A percentile compares a stretch with the other conserved stretches of the same genome.
Evolutionary conservation across 2,329 filamentous ascomycete genomes (phyloP).

Genomic region (Diplodia corticola): DNA sequence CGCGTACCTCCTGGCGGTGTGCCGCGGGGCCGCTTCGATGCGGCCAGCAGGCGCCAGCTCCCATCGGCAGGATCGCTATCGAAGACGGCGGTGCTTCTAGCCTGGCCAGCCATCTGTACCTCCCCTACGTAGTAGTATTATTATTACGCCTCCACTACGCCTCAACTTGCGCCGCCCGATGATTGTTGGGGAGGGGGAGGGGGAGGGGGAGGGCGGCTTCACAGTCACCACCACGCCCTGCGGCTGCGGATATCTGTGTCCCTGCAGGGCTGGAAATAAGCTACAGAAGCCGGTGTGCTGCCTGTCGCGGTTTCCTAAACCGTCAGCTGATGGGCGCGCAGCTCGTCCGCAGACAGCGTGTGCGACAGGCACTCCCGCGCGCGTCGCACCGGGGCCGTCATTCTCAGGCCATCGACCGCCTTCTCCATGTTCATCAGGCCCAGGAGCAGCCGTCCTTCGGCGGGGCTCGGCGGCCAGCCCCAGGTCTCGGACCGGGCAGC

Average conservation of each 20-base stretch:
- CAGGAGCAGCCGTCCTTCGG: neutral
- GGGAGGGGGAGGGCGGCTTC: neutral
- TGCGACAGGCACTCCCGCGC: constrained; percentile 15
- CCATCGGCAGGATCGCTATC: constrained; percentile 9
- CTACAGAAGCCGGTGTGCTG: constrained; percentile 7
- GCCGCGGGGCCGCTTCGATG: neutral
- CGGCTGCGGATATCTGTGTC: neutral
- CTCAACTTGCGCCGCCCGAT: constrained; percentile 12
- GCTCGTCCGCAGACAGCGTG: constrained; percentile 1
- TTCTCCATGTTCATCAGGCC: neutral
- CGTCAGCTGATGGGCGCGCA: constrained; percentile 10
- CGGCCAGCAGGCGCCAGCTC: neutral
- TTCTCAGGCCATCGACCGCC: neutral
- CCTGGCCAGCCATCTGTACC: neutral
- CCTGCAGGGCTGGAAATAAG: constrained; percentile 17
- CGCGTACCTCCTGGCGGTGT: constrained; percentile 12
- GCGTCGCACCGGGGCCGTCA: neutral
- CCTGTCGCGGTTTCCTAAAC: constrained; percentile 11
- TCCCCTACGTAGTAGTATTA: too few species aligned
- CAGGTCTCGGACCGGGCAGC: too few species aligned
- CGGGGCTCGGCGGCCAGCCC: neutral
- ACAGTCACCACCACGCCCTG: neutral
- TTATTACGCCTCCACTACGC: too few species aligned
- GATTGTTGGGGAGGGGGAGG: constrained; percentile 7
- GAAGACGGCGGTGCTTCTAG: constrained; percentile 1